These are phyloP conservation scores for Cytospora mali DNA, from an alignment of 2,329 filamentous ascomycete species.

Conservation along the genomic window DNA sequence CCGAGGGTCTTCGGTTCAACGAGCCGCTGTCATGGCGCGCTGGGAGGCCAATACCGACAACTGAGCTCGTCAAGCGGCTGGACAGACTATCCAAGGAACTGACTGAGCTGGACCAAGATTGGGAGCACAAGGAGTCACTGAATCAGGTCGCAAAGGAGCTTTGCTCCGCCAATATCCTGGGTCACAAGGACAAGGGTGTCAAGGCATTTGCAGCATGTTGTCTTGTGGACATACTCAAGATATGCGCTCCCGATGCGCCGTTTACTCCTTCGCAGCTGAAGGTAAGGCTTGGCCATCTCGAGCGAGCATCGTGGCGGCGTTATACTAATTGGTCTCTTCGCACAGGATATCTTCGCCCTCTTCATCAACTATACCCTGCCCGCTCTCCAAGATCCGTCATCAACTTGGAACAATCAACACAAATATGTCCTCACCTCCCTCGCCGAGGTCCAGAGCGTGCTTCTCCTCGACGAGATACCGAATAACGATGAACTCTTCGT, in stretches of 20 bases:
- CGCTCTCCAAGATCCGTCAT: conserved; percentile 79
- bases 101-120: conserved; percentile 83
- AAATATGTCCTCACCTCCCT: conserved; percentile 88
- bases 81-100: conserved; percentile 82
- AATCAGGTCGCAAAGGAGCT: conserved; percentile 83
- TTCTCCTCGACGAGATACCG: conserved; percentile 86
- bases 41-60: conserved; percentile 83
- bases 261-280: conserved; percentile 90
- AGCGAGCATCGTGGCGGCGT: not conserved
- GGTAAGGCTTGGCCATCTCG: conserved; percentile 51
- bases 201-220: conserved; percentile 87
- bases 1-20: conserved; percentile 70
- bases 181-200: conserved; percentile 92
- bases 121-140: conserved; percentile 80
- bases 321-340: conserved; percentile 2
- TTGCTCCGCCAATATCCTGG: conserved; percentile 76
- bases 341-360: conserved; percentile 87
- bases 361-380: conserved; percentile 84
- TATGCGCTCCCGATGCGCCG: conserved; percentile 93
- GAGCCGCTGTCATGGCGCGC: conserved; percentile 89
- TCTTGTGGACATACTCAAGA: conserved; percentile 86
- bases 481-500: conserved; percentile 78
- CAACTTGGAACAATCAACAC: conserved; percentile 92
- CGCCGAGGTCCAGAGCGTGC: conserved; percentile 90
- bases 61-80: conserved; percentile 79